Base-by-base conservation (phyloP, 2,329 filamentous ascomycete species). In the Colletotrichum noveboracense region DNA sequence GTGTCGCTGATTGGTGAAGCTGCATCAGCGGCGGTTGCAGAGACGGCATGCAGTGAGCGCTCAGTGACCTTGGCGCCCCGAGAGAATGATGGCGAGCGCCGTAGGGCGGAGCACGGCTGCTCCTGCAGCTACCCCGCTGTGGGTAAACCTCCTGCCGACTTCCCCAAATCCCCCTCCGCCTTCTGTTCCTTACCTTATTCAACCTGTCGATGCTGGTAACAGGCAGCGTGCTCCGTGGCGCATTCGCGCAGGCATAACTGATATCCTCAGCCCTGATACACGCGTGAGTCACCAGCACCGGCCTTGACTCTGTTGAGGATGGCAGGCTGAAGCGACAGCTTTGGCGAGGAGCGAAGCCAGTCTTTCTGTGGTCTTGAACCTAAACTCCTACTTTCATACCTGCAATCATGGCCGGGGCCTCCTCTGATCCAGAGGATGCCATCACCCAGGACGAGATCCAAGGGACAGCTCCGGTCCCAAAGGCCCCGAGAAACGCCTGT, bases 401-500 rank as follows among this genome's bases (percentile, higher is more conserved):
- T 26, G 14, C 56, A 43, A 52, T 12, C 24, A 84, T 84, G 82
- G 69, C 79, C 14, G 76, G 73, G 30, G 48, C 70, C 56, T 78
- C 81, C 14, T 80, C 81, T 5, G 81, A 81, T 16, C 77, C 81
- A 1, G 83, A 87, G 71, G 86, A 88, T 78, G 86, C 85, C 60
- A 85, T 87, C 70, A 86, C 84, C 0, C 79, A 82, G 64, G 84
- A 88, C 32, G 87, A 89, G 75, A 85, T 87, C 3, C 78, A 81
- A 38, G 82, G 82, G 24, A 81, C 81, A 67, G 84, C 83, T 14
- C 69, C 81, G 18, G 68, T 80, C 32, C 75, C 77, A 13, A 78
- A 76, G 61, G 26, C 48, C 3, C 76, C 75, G 26, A 83, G 80
- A 67, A 88, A 89, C 82, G 87, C 88, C 75, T 89, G 88, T 88